These are phyloP conservation scores for Xanthoconium purpureum DNA, from an alignment of 768 basidiomycete genomes.

Conservation along the genomic window DNA sequence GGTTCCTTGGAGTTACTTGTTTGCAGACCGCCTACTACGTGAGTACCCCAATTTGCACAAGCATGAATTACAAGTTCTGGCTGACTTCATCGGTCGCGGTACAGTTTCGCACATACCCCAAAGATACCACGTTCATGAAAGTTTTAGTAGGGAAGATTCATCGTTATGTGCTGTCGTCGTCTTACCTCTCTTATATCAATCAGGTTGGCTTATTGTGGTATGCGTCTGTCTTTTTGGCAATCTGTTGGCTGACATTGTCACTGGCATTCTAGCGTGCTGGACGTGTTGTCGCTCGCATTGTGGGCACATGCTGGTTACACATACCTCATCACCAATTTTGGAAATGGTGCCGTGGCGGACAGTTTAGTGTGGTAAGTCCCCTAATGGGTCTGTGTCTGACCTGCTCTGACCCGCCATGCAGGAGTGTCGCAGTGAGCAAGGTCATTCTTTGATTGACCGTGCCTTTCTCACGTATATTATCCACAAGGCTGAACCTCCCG, in stretches of 20 bases:
- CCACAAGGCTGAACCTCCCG: not conserved
- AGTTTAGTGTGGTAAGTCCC: not conserved
- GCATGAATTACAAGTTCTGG: too few species aligned
- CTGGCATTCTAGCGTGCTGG: not conserved
- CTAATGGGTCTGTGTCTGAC: not conserved
- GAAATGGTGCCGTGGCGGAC: not conserved
- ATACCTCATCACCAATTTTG: not conserved
- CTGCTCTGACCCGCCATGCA: not conserved
- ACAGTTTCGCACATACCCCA: not conserved
- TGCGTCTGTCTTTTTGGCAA: not conserved
- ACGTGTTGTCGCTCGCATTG: not conserved
- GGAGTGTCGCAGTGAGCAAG: not conserved
- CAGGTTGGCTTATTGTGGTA: conserved; percentile 1
- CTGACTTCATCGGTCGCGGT: not conserved
- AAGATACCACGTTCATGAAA: not conserved
- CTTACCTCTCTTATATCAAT: not conserved
- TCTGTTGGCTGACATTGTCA: not conserved
- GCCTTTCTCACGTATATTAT: not conserved
- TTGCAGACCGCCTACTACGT: conserved; percentile 1
- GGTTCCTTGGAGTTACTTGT: conserved; percentile 2
- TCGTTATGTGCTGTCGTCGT: not conserved
- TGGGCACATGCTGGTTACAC: not conserved
- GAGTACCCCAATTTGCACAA: not conserved
- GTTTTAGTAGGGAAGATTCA: not conserved
- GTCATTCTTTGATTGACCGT: not conserved